Percentiles rank a stretch among this genome's conserved stretches.
Conservation (phyloP, 1,284 basidiomycete genomes). For the Mycosarcoma mackinlayi region DNA sequence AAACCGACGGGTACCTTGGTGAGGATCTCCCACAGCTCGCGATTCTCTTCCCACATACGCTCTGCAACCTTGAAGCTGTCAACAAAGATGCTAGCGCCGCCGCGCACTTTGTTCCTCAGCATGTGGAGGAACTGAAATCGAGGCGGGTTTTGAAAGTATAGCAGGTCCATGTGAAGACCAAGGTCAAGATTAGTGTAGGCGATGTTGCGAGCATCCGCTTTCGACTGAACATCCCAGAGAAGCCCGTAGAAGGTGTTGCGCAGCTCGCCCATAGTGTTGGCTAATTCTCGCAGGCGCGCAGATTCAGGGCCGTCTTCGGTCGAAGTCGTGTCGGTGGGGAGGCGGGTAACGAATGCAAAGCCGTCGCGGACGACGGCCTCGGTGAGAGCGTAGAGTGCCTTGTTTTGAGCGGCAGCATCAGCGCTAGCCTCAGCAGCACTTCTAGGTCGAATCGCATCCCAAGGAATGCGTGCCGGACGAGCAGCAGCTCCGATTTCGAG, state of each 20-base stretch:
- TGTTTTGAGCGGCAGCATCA: constrained; percentile 6
- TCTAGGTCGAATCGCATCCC: constrained; percentile 37
- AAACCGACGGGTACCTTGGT: constrained; percentile 80
- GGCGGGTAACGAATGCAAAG: constrained; percentile 72
- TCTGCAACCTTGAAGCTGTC: constrained; percentile 81
- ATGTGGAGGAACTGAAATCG: constrained; percentile 92
- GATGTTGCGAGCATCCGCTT: constrained; percentile 81
- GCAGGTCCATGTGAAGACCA: constrained; percentile 86
- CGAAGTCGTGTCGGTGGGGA: constrained; percentile 72
- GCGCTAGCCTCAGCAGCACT: constrained; percentile 4
- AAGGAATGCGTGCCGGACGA: constrained; percentile 73
- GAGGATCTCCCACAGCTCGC: constrained; percentile 75
- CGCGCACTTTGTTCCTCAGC: constrained; percentile 76
- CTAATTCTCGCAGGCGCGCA: constrained; percentile 47
- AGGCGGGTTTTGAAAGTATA: constrained; percentile 74
- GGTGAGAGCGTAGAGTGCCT: constrained; percentile 60
- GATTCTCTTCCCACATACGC: constrained; percentile 72
- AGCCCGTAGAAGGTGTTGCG: constrained; percentile 89
- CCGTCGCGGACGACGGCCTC: constrained; percentile 71
- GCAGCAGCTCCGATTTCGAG: constrained; percentile 58
- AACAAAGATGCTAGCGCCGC: constrained; percentile 88
- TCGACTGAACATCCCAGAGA: constrained; percentile 87
- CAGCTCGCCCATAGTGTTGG: constrained; percentile 75
- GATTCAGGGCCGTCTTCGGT: constrained; percentile 32
- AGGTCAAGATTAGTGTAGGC: constrained; percentile 93